Evolutionary conservation across 768 basidiomycete genomes (phyloP).

Genomic region (Hemileccinum impolitum): DNA sequence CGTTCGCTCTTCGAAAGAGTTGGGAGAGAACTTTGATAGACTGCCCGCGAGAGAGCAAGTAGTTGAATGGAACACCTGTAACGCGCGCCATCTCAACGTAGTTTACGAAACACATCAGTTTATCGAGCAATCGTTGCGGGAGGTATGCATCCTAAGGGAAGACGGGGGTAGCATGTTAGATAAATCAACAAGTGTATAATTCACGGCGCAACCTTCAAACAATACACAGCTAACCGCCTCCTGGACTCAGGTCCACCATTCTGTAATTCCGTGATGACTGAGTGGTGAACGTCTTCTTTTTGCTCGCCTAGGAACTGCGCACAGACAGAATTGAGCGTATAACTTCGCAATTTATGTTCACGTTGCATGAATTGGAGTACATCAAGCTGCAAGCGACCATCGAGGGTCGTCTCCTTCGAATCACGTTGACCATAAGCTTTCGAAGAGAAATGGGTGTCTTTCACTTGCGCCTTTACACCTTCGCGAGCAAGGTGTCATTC

Average conservation of each 20-base stretch:
- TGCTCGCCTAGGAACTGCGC: conserved; percentile 97
- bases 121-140: conserved; percentile 93
- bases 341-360: conserved; percentile 95
- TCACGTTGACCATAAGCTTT: conserved; percentile 97
- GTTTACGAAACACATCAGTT: conserved; percentile 98
- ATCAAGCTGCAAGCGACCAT: conserved; percentile 94
- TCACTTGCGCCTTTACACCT: conserved; percentile 78
- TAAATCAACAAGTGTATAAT: neutral
- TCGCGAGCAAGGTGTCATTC: conserved; percentile 8
- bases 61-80: conserved; percentile 99
- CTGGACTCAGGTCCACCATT: conserved; percentile 94
- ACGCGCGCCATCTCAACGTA: conserved; percentile 99
- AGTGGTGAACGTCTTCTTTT: conserved; percentile 98
- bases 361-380: conserved; percentile 97
- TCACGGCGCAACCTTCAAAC: conserved; percentile 69
- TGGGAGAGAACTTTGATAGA: conserved; percentile 99
- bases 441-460: conserved; percentile 96
- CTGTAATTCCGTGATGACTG: conserved; percentile 96
- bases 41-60: conserved; percentile 87
- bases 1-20: conserved; percentile 88
- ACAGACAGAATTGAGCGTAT: conserved; percentile 97
- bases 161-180: neutral
- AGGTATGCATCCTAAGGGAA: conserved; percentile 86
- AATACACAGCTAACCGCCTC: conserved; percentile 92
- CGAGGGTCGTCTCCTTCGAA: conserved; percentile 88